Base-by-base conservation (phyloP, 352 stramenopile species). In the Phytopythium cucurbitacearum region DNA sequence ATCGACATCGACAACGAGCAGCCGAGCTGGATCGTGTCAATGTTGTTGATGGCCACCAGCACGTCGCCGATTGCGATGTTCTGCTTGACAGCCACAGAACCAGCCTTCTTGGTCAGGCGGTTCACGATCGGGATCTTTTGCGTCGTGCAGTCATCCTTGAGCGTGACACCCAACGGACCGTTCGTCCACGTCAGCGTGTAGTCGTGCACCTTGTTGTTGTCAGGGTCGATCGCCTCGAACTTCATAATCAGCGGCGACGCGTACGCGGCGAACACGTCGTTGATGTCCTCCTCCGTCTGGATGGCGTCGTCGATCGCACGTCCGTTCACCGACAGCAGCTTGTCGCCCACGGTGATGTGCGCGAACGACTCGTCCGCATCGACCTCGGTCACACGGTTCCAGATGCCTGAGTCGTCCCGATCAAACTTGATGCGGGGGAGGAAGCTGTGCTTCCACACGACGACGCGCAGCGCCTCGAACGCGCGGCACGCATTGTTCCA, bases 381-480 rank as follows among this genome's bases (percentile, higher is more conserved):
- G 6, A 94, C 33, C 37, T 91, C 71, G 13, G 65, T 77, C 39
- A 94, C 57, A 15, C 48, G 61, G 53, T 92, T 88, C 73, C 73
- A 94, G 21, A 88, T 74, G 21, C 71, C 71, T 13, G 40, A 32
- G 1, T 67, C 56, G 56, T 83, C 65, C 7, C 70, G 67, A 38
- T 68, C 51, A 40, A 89, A 91, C 43, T 73, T 67, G 51, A 94
- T 69, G 15, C 71, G 67, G 9, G 84, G 84, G 51, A 91, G 64
- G 51, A 91, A 94, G 58, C 81, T 91, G 65, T 92, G 84, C 59
- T 94, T 94, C 84, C 84, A 94, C 48, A 94, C 81, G 5, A 94
- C 84, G 36, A 94, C 73, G 36, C 83, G 81, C 36, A 94, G 58
- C 16, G 76, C 78, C 7, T 89, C 71, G 46, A 94, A 94, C 12